Evolutionary conservation across 129 eudicot genomes (phyloP), one percentile per base, ranked within the genome.

Genomic region (Gnaphalium uliginosum): DNA sequence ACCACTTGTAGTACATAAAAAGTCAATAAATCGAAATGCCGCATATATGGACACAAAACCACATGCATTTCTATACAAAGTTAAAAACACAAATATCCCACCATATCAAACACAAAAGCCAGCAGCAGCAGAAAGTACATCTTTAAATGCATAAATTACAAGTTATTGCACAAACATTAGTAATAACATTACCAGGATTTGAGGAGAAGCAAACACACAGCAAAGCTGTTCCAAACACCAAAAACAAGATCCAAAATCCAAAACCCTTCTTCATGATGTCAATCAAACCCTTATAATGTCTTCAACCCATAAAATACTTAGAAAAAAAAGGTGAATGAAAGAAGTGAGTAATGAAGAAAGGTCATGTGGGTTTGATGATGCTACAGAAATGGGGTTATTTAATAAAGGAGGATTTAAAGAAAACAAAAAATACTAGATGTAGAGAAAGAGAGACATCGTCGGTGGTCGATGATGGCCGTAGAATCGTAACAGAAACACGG

Each of bases 231-330:
- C 85, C 85, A 76, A 78, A 46, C 69, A 85, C 72, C 69, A 86
- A 70, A 73, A 84, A 72, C 86, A 88, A 58, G 70, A 77, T 67
- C 86, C 88, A 83, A 23, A 87, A 39, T 60, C 89, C 89, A 83
- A 78, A 76, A 66, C 74, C 79, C 87, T 86, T 90, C 91, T 85
- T 87, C 61, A 78, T 71, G 61, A 72, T 61, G 17, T 48, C 59
- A 66, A 76, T 19, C 43, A 68, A 71, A 65, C 83, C 80, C 73
- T 66, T 43, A 41, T 4, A 54, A 35, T 56, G 0, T 56, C 23
- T 19, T 22, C 26, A 19, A 17, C 48, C 22, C 7, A 27, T 66
- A 2, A 51, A 74, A 23, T 21, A 25, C 9, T 29, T 41, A 75
- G 27, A 3, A n/a, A 39, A 66, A 41, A 64, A 81, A 58, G 71